phyloP scores from a whole-genome alignment of 148 eudicot species.

The Drosera capensis region DNA sequence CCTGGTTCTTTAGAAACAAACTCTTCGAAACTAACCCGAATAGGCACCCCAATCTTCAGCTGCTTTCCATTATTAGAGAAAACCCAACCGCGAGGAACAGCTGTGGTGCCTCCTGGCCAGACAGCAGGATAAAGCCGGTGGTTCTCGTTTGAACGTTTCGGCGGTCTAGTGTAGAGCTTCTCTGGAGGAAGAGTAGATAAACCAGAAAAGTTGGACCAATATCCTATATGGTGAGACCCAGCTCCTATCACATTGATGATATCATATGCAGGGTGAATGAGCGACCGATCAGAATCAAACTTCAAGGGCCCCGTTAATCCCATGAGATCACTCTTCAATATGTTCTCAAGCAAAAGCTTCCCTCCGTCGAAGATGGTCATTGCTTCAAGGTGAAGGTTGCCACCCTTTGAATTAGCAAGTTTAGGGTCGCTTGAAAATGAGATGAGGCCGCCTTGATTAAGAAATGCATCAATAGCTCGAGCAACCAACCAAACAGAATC shows the following conservation, averaged over 20 bases:
- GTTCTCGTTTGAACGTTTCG: conserved; percentile 43
- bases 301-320: conserved; percentile 71
- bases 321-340: conserved; percentile 43
- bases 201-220: conserved; percentile 86
- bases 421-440: conserved; percentile 59
- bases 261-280: conserved; percentile 62
- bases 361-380: conserved; percentile 70
- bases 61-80: conserved; percentile 72
- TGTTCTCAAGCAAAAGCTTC: conserved; percentile 32
- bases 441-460: conserved; percentile 55
- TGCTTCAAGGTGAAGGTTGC: conserved; percentile 43
- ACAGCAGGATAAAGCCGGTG: conserved; percentile 41
- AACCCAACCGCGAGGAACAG: conserved; percentile 88
- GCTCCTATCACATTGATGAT: conserved; percentile 76
- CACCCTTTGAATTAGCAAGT: conserved; percentile 11
- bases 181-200: conserved; percentile 61
- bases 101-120: conserved; percentile 75
- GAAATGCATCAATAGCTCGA: conserved; percentile 66
- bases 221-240: conserved; percentile 57
- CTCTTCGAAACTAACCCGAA: conserved; percentile 55
- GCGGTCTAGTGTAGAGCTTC: conserved; percentile 36
- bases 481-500: conserved; percentile 82
- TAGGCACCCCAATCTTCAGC: conserved; percentile 69
- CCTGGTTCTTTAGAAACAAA: conserved; percentile 58
- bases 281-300: conserved; percentile 47